Base-by-base conservation (phyloP, 345 rosid genomes). In the Gossypium rotundifolium region DNA sequence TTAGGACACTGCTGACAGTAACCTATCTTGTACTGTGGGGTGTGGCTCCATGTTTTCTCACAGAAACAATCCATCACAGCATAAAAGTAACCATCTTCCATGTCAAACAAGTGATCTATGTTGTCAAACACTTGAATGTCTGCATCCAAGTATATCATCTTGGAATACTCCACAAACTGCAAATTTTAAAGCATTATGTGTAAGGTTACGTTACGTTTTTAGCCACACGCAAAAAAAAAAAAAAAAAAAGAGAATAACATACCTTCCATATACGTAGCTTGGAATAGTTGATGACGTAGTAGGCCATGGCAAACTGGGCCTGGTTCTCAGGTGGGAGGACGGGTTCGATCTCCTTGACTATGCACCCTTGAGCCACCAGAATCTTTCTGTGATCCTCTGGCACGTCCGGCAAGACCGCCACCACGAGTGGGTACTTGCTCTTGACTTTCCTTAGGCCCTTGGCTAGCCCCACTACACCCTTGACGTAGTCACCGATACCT, bases 241-340 rank as follows among this genome's bases (percentile, higher is more conserved):
- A 5, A 33, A 0, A 29, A 0, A 29, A 3, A 3, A 4, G 4
- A 3, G 0, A 0, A 44, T 7, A 45, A 12, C 4, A 2, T 79
- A 87, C 95, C 88, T 90, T 84, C 95, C 95, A 90, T 10, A 90
- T 90, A 60, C 95, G 93, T 14, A 90, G 91, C 73, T 90, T 88
- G 74, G 91, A 87, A 82, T 90, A 90, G 79, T 88, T 90, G 81
- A 90, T 88, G 78, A 90, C 93, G 48, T 90, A 90, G 69, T 90
- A 86, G 40, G 91, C 85, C 95, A 90, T 86, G 64, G 93, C 95
- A 17, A 88, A 90, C 69, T 84, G 85, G 23, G 94, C 88, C 78
- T 88, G 89, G 60, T 87, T 90, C 71, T 84, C 84, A 2, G 95
- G 95, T 0, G 95, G 95, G 76, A 71, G 71, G n/a, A 90, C 80